phyloP scores from a whole-genome alignment of 2,329 filamentous ascomycete genomes.

The Diaporthe velutina region DNA sequence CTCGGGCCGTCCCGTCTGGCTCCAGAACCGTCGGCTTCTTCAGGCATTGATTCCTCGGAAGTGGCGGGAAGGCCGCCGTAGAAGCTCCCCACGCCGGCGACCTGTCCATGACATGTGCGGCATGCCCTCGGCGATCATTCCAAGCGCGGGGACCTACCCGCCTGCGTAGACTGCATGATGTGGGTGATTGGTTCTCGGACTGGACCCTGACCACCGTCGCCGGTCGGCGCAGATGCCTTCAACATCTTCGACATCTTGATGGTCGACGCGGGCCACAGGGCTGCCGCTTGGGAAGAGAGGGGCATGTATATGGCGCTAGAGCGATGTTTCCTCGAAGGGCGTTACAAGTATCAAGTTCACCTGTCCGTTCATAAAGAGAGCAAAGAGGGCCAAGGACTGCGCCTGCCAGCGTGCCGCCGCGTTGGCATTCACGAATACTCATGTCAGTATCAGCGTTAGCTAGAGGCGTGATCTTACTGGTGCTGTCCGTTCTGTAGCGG shows the following conservation, averaged over 20 bases:
- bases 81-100: not conserved
- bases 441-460: no score
- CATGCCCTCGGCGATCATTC: not conserved
- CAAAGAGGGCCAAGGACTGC: not conserved
- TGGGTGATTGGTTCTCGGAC: not conserved
- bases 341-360: not conserved
- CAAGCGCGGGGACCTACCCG: not conserved
- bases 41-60: not conserved
- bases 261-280: not conserved
- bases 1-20: slow-evolving; percentile 1
- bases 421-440: no score
- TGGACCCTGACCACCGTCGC: not conserved
- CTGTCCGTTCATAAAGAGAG: not conserved
- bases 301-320: no score
- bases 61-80: not conserved
- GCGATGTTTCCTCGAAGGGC: no score
- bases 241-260: not conserved
- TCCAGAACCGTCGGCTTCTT: not conserved
- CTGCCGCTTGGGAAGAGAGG: not conserved
- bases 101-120: not conserved
- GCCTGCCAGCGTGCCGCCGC: not conserved
- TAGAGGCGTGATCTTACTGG: not conserved
- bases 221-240: not conserved
- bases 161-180: not conserved
- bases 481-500: not conserved